Evolutionary conservation across 2,329 filamentous ascomycete species (phyloP).

Genomic region (Triangularia verruculosa): DNA sequence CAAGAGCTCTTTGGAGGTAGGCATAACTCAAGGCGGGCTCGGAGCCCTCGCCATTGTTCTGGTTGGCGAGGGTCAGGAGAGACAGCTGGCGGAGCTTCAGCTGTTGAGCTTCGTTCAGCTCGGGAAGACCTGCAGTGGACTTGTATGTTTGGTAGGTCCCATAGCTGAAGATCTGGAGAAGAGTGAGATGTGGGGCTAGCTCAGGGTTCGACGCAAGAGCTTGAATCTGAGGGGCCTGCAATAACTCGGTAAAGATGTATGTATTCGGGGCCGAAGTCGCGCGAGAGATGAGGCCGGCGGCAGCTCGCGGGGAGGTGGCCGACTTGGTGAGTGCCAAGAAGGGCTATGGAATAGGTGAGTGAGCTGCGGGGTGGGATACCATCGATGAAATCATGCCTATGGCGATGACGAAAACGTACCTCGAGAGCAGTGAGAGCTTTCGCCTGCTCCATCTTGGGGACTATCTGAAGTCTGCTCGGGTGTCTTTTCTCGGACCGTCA

Average conservation of each 20-base stretch:
- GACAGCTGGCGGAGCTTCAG: constrained; percentile 90
- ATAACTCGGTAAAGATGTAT: constrained; percentile 91
- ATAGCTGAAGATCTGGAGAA: constrained; percentile 88
- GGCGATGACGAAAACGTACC: constrained; percentile 39
- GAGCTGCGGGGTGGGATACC: constrained; percentile 4
- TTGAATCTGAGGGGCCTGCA: constrained; percentile 76
- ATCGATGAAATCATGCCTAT: neutral
- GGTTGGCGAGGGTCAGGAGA: constrained; percentile 72
- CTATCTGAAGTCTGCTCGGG: neutral
- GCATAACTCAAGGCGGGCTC: constrained; percentile 63
- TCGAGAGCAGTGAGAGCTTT: constrained; percentile 64
- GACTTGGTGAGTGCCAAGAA: constrained; percentile 87
- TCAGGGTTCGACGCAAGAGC: constrained; percentile 59
- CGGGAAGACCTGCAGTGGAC: constrained; percentile 54
- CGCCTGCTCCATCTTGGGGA: constrained; percentile 68
- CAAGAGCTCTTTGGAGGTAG: constrained; percentile 63
- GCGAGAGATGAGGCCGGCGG: constrained; percentile 80
- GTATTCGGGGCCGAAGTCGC: constrained; percentile 88
- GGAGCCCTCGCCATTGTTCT: constrained; percentile 46
- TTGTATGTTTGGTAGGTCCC: constrained; percentile 80
- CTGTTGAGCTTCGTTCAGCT: constrained; percentile 68
- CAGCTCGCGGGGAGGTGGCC: constrained; percentile 76
- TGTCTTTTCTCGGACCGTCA: neutral
- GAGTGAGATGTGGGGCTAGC: constrained; percentile 59
- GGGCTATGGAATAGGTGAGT: constrained; percentile 53